These are phyloP conservation scores for Nothomitra cinnamomea DNA, from an alignment of 2,329 filamentous ascomycete species.

Conservation along the genomic window DNA sequence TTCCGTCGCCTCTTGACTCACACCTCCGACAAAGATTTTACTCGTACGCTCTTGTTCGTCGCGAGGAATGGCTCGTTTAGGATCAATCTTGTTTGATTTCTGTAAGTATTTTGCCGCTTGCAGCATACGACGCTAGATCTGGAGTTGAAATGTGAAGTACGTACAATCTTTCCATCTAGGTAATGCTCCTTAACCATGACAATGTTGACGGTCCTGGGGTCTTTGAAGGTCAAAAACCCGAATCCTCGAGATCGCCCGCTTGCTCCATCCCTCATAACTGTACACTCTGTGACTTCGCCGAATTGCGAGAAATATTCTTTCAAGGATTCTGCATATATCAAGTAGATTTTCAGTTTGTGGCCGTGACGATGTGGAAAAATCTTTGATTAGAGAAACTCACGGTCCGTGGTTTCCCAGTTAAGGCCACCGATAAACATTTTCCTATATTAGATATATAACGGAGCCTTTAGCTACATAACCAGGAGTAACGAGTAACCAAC, in stretches of 20 bases:
- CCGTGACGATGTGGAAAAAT: background rate
- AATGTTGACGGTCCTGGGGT: constrained; percentile 93
- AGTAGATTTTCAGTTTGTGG: background rate
- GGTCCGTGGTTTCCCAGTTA: constrained; percentile 98
- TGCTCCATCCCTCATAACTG: constrained; percentile 94
- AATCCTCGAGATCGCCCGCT: constrained; percentile 91
- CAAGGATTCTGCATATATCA: constrained; percentile 55
- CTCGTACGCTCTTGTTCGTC: constrained; percentile 97
- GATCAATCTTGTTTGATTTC: constrained; percentile 59
- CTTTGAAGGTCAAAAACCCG: constrained; percentile 93
- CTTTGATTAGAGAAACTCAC: constrained; percentile 38
- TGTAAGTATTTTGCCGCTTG: background rate
- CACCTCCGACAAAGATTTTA: constrained; percentile 97
- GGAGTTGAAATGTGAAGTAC: constrained; percentile 21
- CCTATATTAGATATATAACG: constrained; percentile 30
- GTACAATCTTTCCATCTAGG: constrained; percentile 93
- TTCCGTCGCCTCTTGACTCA: constrained; percentile 92
- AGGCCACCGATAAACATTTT: constrained; percentile 99
- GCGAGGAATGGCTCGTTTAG: constrained; percentile 88
- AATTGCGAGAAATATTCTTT: constrained; percentile 97
- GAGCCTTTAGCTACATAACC: constrained; percentile 6
- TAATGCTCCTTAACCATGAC: constrained; percentile 99
- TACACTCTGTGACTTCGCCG: constrained; percentile 92
- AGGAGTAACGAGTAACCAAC: background rate
- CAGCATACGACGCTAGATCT: background rate